These are phyloP conservation scores for Apiotrichum veenhuisii DNA, from an alignment of 1,284 basidiomycete genomes.

Conservation along the genomic window DNA sequence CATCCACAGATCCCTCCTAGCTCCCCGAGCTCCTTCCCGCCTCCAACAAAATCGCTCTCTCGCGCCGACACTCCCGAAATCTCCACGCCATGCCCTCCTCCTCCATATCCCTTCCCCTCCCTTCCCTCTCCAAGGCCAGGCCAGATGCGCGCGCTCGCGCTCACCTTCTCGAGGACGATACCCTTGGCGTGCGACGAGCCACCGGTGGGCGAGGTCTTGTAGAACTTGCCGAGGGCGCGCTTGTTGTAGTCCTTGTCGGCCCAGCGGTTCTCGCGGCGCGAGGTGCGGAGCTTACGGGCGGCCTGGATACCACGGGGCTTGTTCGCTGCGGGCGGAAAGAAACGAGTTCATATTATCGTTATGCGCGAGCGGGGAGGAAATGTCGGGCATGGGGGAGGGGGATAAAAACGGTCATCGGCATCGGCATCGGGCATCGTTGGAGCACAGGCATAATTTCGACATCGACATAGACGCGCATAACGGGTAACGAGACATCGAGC, in stretches of 20 bases:
- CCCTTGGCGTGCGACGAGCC: slow-evolving; percentile 99
- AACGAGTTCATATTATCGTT: background rate
- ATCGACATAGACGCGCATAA: background rate
- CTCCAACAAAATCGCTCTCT: background rate
- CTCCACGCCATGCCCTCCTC: slow-evolving; percentile 55
- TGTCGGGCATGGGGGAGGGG: background rate
- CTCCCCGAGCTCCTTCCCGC: background rate
- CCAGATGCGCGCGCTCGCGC: slow-evolving; percentile 11
- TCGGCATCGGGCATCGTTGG: too few relatives aligned
- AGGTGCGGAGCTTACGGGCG: slow-evolving; percentile 94
- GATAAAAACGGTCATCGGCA: background rate
- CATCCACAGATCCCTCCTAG: too few relatives aligned
- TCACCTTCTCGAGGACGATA: slow-evolving; percentile 94
- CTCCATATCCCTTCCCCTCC: background rate
- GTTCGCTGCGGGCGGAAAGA: slow-evolving; percentile 57
- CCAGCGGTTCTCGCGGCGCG: slow-evolving; percentile 97
- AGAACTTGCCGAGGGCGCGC: slow-evolving; percentile 98
- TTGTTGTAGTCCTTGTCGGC: slow-evolving; percentile 99
- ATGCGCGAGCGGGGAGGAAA: background rate
- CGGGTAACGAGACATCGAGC: background rate
- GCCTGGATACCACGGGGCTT: slow-evolving; percentile 99
- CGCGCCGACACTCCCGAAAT: slow-evolving; percentile 29
- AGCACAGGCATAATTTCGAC: background rate
- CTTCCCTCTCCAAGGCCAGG: background rate
- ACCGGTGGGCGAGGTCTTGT: slow-evolving; percentile 99